Conservation (phyloP, 805 yeast species). For the Yamadazyma scolyti region DNA sequence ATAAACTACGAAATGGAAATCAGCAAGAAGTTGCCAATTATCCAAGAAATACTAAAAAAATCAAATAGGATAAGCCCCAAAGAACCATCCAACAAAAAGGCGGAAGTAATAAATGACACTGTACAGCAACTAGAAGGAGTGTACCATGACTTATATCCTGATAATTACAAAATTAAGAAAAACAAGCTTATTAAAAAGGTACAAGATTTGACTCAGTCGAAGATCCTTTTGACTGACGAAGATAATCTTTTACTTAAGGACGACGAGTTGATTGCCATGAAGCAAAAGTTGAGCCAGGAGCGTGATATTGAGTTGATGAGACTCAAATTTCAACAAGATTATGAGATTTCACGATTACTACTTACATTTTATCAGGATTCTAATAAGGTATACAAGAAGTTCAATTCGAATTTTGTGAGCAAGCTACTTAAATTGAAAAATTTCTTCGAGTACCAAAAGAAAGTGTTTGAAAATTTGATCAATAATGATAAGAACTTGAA, state of each 20-base stretch:
- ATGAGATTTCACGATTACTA: constrained; percentile 29
- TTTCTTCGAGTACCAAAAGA: constrained; percentile 35
- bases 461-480: constrained; percentile 20
- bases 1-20: no score
- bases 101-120: no score
- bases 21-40: no score
- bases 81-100: no score
- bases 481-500: constrained; percentile 8
- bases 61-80: no score
- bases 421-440: constrained; percentile 36
- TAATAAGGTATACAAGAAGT: constrained; percentile 28
- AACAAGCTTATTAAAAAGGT: constrained; percentile 22
- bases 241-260: constrained; percentile 16
- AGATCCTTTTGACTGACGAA: constrained; percentile 18
- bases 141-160: no score
- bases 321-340: constrained; percentile 26
- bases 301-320: constrained; percentile 33
- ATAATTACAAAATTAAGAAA: constrained; percentile 16
- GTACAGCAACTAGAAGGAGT: no score
- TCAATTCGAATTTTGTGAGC: constrained; percentile 25
- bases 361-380: constrained; percentile 34
- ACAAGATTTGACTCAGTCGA: constrained; percentile 20
- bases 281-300: constrained; percentile 15
- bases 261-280: constrained; percentile 22
- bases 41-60: no score